Evolutionary conservation across 768 basidiomycete species (phyloP).

Genomic region (Ramaria sp.): DNA sequence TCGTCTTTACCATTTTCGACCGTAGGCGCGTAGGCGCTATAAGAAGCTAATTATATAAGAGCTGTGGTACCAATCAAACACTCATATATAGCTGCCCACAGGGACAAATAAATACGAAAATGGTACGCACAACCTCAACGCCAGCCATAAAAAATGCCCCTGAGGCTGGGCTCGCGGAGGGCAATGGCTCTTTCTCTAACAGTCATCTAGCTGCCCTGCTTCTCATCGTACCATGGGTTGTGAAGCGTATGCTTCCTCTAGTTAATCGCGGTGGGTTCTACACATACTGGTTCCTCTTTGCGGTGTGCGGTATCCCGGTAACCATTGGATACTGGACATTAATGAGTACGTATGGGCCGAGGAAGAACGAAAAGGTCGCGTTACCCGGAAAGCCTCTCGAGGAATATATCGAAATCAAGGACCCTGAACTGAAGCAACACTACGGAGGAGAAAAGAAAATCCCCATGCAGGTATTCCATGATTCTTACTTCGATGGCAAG

Average conservation of each 20-base stretch:
- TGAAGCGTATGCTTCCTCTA: slow-evolving; percentile 75
- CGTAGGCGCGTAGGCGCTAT: too few relatives aligned
- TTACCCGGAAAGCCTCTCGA: slow-evolving; percentile 81
- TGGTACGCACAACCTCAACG: slow-evolving; percentile 49
- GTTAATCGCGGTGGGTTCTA: slow-evolving; percentile 78
- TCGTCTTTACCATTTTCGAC: too few relatives aligned
- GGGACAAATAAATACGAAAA: neutral
- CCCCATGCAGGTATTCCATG: slow-evolving; percentile 95
- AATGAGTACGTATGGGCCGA: slow-evolving; percentile 69
- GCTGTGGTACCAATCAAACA: too few relatives aligned
- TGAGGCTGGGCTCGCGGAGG: slow-evolving; percentile 71
- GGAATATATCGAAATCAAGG: slow-evolving; percentile 86
- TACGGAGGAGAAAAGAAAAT: slow-evolving; percentile 87
- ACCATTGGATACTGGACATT: slow-evolving; percentile 84
- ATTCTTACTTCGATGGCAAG: slow-evolving; percentile 94
- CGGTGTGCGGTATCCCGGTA: slow-evolving; percentile 66
- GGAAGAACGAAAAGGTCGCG: slow-evolving; percentile 76
- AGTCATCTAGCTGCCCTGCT: slow-evolving; percentile 66
- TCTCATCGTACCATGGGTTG: slow-evolving; percentile 70
- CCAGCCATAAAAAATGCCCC: slow-evolving; percentile 83
- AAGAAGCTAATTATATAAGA: too few relatives aligned
- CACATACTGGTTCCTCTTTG: slow-evolving; percentile 72
- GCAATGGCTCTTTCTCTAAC: slow-evolving; percentile 79
- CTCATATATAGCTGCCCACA: neutral
- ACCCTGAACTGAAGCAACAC: slow-evolving; percentile 63